Evolutionary conservation across 495 filamentous ascomycete genomes (phyloP), one percentile per base, ranked within the genome.

Genomic region (Evernia prunastri): DNA sequence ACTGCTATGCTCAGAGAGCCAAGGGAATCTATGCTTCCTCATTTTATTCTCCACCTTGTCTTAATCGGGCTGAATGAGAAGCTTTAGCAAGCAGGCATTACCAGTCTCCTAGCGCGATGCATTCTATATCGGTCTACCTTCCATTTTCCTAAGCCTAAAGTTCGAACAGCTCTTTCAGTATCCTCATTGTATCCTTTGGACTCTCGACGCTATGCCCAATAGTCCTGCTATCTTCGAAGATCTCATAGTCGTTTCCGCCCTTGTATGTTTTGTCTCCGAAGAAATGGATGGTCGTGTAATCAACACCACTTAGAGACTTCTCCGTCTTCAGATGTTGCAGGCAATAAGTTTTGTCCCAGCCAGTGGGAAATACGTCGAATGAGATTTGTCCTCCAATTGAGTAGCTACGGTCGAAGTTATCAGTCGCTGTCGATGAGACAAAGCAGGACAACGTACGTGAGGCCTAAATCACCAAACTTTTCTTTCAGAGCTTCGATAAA

Each of bases 331-430:
- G 73, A 74, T 97, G 92, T 70, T 84, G 81, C 67, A 98, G 79
- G 76, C 93, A 96, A 80, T 93, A 98, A n/a, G 89, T 95, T 83
- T 97, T 98, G 77, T 98, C 93, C 94, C 94, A 98, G 68, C 94
- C 94, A 3, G 78, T 86, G 59, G 94, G 94, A 82, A 98, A 98
- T 66, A 97, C 91, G 72, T 98, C 94, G 78, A 98, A 98, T 63
- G 90, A 96, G 72, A 98, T 96, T 70, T 97, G 90, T 47, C 94
- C 94, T 68, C 94, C 94, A 69, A 98, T 92, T 54, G 90, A 92
- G 80, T 86, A 96, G 35, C 90, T 92, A 63, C 67, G 35, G 37
- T 59, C 23, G 31, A 20, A 56, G 63, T 66, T n/a, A 53, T 56
- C 23, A 62, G 20, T 31, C 63, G n/a, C 7, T 25, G 12, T 37